Percentiles rank a stretch among this genome's conserved stretches.
Conservation (phyloP, 257 asterid species). For the Rehmannia glutinosa region DNA sequence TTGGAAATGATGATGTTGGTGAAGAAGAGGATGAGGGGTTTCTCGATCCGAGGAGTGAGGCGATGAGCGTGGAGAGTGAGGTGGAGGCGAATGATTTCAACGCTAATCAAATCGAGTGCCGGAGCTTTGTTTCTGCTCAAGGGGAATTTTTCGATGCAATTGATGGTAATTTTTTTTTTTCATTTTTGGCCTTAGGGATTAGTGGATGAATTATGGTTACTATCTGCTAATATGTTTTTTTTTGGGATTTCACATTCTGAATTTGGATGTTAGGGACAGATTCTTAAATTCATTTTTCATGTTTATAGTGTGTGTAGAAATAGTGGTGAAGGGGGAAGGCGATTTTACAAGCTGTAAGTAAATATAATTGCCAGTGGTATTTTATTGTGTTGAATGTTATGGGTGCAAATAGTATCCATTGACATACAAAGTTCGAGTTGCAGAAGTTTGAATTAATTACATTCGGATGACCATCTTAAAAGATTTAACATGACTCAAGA, state of each 20-base stretch:
- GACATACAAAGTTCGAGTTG: no score
- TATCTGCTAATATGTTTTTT: not conserved
- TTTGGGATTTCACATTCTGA: not conserved
- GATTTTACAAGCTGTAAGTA: not conserved
- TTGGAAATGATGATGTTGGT: conserved; percentile 17
- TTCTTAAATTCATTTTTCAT: not conserved
- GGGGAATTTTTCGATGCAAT: conserved; percentile 83
- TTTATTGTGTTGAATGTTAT: not conserved
- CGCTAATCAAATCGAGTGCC: conserved; percentile 35
- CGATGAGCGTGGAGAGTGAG: conserved; percentile 32
- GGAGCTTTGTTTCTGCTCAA: conserved; percentile 54
- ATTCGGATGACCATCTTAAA: no score
- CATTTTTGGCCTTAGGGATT: not conserved
- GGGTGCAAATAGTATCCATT: not conserved
- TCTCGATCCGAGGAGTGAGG: conserved; percentile 39
- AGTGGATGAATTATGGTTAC: not conserved
- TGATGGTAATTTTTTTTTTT: conserved; percentile 44
- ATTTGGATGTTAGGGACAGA: not conserved
- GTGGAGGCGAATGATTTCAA: conserved; percentile 25
- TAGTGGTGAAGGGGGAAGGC: not conserved
- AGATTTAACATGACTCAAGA: not conserved
- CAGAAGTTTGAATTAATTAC: not conserved
- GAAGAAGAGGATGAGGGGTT: conserved; percentile 32
- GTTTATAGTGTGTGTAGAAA: not conserved
- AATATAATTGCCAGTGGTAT: not conserved